Percentiles rank a stretch among this genome's conserved stretches.
phyloP scores from a whole-genome alignment of 257 asterid genomes.

The Euphrasia confusa region DNA sequence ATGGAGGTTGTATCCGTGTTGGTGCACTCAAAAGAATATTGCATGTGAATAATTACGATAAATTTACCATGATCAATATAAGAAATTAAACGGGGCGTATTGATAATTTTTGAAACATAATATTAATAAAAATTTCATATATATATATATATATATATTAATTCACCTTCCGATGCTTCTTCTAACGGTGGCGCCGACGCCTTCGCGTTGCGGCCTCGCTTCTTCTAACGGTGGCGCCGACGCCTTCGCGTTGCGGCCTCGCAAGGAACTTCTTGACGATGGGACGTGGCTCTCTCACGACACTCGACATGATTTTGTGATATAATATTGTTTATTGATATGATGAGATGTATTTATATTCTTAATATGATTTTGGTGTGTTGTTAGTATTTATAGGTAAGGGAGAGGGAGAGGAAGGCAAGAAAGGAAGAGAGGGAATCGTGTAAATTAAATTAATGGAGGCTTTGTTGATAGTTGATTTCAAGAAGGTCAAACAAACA shows the following conservation, averaged over 20 bases:
- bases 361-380: background rate
- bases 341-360: too few species aligned
- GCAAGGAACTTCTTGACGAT: slow-evolving; percentile 69
- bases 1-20: too few species aligned
- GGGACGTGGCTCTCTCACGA: slow-evolving; percentile 50
- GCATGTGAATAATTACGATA: too few species aligned
- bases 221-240: slow-evolving; percentile 81
- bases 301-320: slow-evolving; percentile 40
- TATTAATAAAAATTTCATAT: too few species aligned
- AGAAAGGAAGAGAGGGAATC: background rate
- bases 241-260: slow-evolving; percentile 80
- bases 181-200: slow-evolving; percentile 82
- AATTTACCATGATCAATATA: too few species aligned
- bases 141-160: too few species aligned
- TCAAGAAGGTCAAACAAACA: too few species aligned
- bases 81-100: too few species aligned
- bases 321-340: too few species aligned
- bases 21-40: too few species aligned
- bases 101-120: background rate
- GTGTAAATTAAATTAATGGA: too few species aligned
- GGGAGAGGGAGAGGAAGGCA: background rate
- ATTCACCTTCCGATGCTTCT: slow-evolving; percentile 87
- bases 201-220: slow-evolving; percentile 82
- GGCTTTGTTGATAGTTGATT: too few species aligned
- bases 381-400: background rate